These are phyloP conservation scores for Agapanthus africanus DNA, from an alignment of 106 monocot species.

Conservation along the genomic window DNA sequence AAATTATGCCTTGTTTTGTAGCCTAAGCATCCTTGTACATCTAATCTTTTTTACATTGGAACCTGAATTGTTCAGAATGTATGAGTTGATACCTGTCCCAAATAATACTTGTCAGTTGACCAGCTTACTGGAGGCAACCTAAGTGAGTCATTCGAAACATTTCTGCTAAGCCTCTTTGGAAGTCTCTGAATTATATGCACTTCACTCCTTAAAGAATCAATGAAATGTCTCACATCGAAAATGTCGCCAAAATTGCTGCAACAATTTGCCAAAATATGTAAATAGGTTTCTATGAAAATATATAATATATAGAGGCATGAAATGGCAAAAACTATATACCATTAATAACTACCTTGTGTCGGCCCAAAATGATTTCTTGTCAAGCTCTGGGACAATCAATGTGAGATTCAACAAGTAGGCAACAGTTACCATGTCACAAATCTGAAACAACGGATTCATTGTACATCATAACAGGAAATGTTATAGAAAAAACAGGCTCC, in stretches of 20 bases:
- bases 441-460: too few species aligned
- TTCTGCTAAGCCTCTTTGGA: conserved; percentile 43
- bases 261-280: conserved; percentile 11
- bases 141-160: conserved; percentile 19
- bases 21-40: too few species aligned
- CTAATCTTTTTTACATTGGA: too few species aligned
- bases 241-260: conserved; percentile 82
- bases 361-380: conserved; percentile 96
- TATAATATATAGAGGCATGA: conserved; percentile 1
- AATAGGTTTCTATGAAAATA: neutral
- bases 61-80: too few species aligned
- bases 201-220: conserved; percentile 74
- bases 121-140: conserved; percentile 84
- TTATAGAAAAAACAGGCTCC: too few species aligned
- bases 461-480: too few species aligned
- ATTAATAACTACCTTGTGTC: conserved; percentile 95
- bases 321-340: too few species aligned
- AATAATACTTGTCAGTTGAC: conserved; percentile 88
- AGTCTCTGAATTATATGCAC: conserved; percentile 71
- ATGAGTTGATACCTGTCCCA: conserved; percentile 94
- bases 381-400: conserved; percentile 85
- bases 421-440: conserved; percentile 94
- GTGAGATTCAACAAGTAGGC: conserved; percentile 75
- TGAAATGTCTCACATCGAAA: conserved; percentile 87
- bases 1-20: too few species aligned